phyloP scores from a whole-genome alignment of 2,329 filamentous ascomycete species.

The Atkinsonella texensis region DNA sequence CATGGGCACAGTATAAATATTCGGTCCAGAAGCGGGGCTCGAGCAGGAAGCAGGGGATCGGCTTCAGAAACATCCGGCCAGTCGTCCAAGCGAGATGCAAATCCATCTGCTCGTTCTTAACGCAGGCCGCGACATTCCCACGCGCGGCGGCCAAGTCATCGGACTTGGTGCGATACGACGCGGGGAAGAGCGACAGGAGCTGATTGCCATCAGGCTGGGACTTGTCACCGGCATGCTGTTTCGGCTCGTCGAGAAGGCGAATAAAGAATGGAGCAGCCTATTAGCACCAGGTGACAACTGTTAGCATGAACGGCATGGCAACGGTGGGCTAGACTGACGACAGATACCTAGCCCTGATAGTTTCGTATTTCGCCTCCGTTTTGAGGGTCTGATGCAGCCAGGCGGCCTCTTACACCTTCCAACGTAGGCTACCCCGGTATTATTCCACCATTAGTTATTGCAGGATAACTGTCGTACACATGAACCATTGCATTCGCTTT shows the following conservation, averaged over 20 bases:
- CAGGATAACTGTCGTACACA: no score
- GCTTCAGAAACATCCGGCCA: constrained; percentile 21
- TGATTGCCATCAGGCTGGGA: neutral
- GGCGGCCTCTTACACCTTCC: neutral
- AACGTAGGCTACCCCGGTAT: neutral
- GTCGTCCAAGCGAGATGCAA: constrained; percentile 18
- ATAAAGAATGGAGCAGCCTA: neutral
- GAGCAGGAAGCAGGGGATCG: constrained; percentile 23
- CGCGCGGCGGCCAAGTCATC: constrained; percentile 5
- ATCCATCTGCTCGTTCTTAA: constrained; percentile 15
- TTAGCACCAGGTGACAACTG: neutral
- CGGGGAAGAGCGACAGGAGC: constrained; percentile 24
- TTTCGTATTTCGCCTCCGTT: neutral
- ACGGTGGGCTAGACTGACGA: neutral
- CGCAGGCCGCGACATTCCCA: constrained; percentile 1
- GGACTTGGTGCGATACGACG: constrained; percentile 15
- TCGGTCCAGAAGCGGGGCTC: constrained; percentile 9
- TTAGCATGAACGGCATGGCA: neutral
- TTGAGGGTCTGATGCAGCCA: neutral
- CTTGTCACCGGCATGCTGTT: neutral
- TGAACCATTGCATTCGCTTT: no score
- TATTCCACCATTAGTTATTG: no score
- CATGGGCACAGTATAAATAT: constrained; percentile 1
- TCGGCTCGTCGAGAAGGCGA: neutral
- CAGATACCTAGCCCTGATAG: neutral